Conservation (phyloP, 805 yeast genomes). For the Kluyveromyces starmeri region DNA sequence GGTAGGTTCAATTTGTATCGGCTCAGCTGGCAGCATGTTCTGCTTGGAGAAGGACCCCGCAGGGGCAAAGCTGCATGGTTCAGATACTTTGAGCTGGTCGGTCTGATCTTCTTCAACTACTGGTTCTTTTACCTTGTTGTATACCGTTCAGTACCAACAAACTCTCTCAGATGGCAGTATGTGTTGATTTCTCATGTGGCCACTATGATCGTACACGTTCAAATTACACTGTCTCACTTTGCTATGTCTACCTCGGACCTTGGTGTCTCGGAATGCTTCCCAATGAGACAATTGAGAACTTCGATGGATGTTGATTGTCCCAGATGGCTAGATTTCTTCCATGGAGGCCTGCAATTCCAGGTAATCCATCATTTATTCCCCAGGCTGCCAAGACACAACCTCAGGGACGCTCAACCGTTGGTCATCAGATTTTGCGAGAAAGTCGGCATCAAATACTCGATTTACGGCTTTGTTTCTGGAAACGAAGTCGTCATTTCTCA, state of each 20-base stretch:
- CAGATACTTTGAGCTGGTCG: constrained; percentile 66
- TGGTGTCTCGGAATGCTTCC: constrained; percentile 71
- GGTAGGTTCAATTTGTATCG: constrained; percentile 83
- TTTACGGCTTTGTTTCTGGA: constrained; percentile 77
- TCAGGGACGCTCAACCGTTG: constrained; percentile 61
- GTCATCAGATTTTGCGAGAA: constrained; percentile 68
- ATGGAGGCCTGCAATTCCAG: constrained; percentile 89
- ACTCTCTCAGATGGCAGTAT: constrained; percentile 46
- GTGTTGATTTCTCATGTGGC: constrained; percentile 67
- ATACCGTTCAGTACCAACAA: constrained; percentile 41
- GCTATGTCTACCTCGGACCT: constrained; percentile 89
- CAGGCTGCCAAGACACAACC: constrained; percentile 78
- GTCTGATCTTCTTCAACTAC: constrained; percentile 58
- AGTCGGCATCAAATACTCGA: constrained; percentile 71
- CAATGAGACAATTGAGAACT: constrained; percentile 73
- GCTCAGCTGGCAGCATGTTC: constrained; percentile 67
- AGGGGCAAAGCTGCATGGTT: constrained; percentile 83
- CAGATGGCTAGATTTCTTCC: constrained; percentile 81
- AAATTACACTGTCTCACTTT: constrained; percentile 81
- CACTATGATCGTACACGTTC: constrained; percentile 91
- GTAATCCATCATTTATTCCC: constrained; percentile 89
- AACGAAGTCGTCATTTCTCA: constrained; percentile 61
- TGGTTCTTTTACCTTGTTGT: constrained; percentile 74
- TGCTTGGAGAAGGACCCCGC: constrained; percentile 71
- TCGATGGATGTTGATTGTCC: constrained; percentile 96